Evolutionary conservation across 805 yeast species (phyloP), one percentile per base, ranked within the genome.

Genomic region (Suhomyces vadensis): DNA sequence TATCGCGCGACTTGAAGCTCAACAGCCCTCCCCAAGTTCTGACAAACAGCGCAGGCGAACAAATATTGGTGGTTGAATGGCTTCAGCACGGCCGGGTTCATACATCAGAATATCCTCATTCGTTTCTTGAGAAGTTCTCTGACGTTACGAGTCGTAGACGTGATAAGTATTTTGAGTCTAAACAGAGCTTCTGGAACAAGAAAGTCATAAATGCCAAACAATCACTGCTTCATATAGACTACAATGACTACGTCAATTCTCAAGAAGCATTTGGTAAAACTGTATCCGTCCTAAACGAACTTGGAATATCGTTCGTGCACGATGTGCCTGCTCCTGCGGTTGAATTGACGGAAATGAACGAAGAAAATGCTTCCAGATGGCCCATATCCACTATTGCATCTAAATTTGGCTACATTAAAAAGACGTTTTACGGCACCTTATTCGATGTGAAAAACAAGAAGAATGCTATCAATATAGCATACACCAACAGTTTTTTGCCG

Each of bases 391-490:
- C 61, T 22, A 47, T 72, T 38, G 76, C 84, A 8, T 57, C 68
- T 40, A 68, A 77, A 46, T 78, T 85, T 41, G 92, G 91, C 0
- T 85, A 85, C 54, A 68, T 86, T 41, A 83, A 81, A 51, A 69
- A 76, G 43, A 86, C 94, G 0, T 83, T 86, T 53, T 85, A 85
- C 55, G 94, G 92, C 1, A 71, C 77, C 6, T 69, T 82, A 4
- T 86, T 86, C 65, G 86, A 86, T 56, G 91, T 86, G 6, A 74
- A 72, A 41, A 68, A 71, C 42, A 69, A 66, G 26, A 56, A 59
- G 24, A 53, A 63, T 7, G 85, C 90, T 9, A 78, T 74, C 43
- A 84, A 86, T 52, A 82, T 86, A 40, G 91, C 91, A 4, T 79
- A 83, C 55, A 82, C 94, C 4, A 71, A 75, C 39, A 73, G 71